Base-by-base conservation (phyloP, 1,139 yeast genomes). In the Pichia sorboxylosa region DNA sequence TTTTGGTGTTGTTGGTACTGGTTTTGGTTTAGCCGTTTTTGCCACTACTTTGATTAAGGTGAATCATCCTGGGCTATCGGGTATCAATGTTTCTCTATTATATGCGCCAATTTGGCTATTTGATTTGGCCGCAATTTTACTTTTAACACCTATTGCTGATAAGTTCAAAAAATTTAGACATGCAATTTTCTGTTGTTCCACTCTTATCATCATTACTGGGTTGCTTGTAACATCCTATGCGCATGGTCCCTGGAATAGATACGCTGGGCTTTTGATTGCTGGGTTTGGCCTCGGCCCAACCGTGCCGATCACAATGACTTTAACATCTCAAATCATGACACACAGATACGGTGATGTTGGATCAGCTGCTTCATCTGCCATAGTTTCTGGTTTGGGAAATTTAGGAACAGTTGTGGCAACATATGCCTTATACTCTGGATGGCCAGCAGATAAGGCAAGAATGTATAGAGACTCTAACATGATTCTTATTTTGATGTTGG, bases 231-330 rank as follows among this genome's bases (percentile, higher is more conserved):
- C 83, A 22, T 81, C 94, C 0, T 83, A 63, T 52, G 92, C 93
- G 1, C 61, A 63, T 11, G 79, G 76, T 2, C 57, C 72, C 19
- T 83, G 94, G 94, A 66, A 70, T 37, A 69, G 73, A 44, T 83
- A 82, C 51, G 93, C 73, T 4, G 94, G 94, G 0, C 63, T 83
- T 36, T 63, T 83, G 36, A 75, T 83, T 48, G 73, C 82, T 15
- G 94, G 94, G 0, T 81, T 75, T 48, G 94, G 94, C 0, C 64
- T 83, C 28, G 94, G 94, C 10, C 92, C 94, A 15, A 83, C 94
- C 0, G 93, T 82, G 17, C 94, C 94, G 21, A 82, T 80, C 31
- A 69, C 80, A 50, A 83, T 83, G 94, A 72, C 94, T 1, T 74
- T 84, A 82, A 61, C 87, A 0, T 77, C 90, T 0, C 90, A 81